phyloP scores from a whole-genome alignment of 2,329 filamentous ascomycete genomes.

The Pyricularia sp. region DNA sequence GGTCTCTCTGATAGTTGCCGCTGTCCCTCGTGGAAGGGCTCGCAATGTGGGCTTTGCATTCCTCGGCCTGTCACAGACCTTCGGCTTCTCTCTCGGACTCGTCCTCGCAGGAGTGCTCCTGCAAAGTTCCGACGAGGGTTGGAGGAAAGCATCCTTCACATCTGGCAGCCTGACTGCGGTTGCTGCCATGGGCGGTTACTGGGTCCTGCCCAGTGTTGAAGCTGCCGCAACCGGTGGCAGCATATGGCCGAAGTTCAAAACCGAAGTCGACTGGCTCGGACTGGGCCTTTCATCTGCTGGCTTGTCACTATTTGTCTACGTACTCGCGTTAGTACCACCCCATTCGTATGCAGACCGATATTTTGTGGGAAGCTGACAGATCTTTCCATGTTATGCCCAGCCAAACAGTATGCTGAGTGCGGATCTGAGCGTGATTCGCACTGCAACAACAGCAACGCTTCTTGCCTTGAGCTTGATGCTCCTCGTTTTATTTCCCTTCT shows the following conservation, averaged over 20 bases:
- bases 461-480: conserved; percentile 31
- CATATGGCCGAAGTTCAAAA: conserved; percentile 16
- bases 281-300: conserved; percentile 34
- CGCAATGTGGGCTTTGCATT: conserved; percentile 33
- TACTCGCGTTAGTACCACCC: conserved; percentile 29
- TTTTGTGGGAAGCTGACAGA: not conserved
- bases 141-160: conserved; percentile 37
- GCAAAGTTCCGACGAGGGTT: conserved; percentile 28
- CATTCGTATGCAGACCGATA: conserved; percentile 11
- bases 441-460: conserved; percentile 32
- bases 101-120: conserved; percentile 38
- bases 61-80: conserved; percentile 32
- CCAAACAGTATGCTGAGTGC: conserved; percentile 1
- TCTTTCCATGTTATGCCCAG: not conserved
- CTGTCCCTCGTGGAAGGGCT: conserved; percentile 19
- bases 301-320: conserved; percentile 40
- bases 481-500: conserved; percentile 40
- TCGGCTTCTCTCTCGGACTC: conserved; percentile 41
- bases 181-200: conserved; percentile 24
- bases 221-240: conserved; percentile 1
- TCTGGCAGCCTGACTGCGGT: conserved; percentile 23
- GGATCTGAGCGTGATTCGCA: conserved; percentile 7
- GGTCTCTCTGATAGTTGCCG: conserved; percentile 23
- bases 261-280: conserved; percentile 45
- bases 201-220: conserved; percentile 21